phyloP scores from a whole-genome alignment of 805 yeast genomes.

The Vanderwaltozyma tropicalis region DNA sequence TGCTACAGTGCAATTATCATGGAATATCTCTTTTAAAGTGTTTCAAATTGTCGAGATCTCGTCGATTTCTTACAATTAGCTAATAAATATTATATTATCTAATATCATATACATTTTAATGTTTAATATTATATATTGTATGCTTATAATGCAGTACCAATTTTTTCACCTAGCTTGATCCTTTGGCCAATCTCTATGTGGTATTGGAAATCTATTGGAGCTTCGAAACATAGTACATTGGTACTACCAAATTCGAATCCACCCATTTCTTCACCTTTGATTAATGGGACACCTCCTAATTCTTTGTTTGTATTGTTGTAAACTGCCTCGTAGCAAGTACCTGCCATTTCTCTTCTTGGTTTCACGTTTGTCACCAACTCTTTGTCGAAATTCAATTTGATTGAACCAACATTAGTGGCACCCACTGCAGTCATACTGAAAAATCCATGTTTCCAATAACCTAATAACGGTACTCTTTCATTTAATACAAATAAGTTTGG shows the following conservation, averaged over 20 bases:
- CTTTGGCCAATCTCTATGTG: constrained; percentile 56
- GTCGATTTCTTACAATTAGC: too few species aligned
- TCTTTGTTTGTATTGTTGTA: constrained; percentile 54
- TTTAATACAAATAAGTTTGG: constrained; percentile 81
- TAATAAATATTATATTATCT: too few species aligned
- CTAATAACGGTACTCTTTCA: constrained; percentile 90
- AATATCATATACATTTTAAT: too few species aligned
- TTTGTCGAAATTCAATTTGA: constrained; percentile 82
- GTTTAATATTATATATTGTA: too few species aligned
- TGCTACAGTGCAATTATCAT: too few species aligned
- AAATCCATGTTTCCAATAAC: constrained; percentile 94
- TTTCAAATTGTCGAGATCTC: too few species aligned
- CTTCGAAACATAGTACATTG: constrained; percentile 91
- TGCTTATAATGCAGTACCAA: constrained; percentile 37
- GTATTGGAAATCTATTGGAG: constrained; percentile 73
- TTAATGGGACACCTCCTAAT: constrained; percentile 77
- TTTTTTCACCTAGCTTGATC: constrained; percentile 74
- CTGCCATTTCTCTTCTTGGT: constrained; percentile 37
- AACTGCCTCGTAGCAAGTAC: constrained; percentile 89
- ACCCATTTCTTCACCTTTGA: constrained; percentile 91
- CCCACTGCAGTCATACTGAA: constrained; percentile 99
- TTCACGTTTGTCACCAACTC: constrained; percentile 76
- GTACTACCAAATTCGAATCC: constrained; percentile 94
- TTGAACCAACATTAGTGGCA: constrained; percentile 98
- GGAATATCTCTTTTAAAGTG: too few species aligned